These are phyloP conservation scores for Zasmidium angulare DNA, from an alignment of 2,329 filamentous ascomycete genomes.

Conservation along the genomic window DNA sequence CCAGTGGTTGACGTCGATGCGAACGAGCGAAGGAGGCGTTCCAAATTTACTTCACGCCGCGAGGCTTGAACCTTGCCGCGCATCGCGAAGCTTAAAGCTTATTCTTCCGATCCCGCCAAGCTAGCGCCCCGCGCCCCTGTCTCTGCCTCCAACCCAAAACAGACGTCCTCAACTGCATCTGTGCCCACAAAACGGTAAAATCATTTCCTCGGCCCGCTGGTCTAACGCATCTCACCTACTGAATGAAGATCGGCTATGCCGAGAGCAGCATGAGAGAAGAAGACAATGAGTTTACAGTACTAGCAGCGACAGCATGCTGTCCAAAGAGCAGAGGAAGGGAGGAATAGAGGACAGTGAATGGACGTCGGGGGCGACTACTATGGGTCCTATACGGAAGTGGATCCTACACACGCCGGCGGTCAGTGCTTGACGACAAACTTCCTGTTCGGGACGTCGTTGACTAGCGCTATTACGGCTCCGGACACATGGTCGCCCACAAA, in stretches of 20 bases:
- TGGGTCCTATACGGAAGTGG: neutral
- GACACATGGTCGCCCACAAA: neutral
- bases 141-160: neutral
- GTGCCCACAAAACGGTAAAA: neutral
- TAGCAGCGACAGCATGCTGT: neutral
- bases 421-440: neutral
- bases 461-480: conserved; percentile 1
- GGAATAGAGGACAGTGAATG: neutral
- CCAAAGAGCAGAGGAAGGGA: too few relatives aligned
- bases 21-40: neutral
- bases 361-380: too few relatives aligned
- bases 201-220: neutral
- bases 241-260: neutral
- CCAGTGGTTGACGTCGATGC: neutral
- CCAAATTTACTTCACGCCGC: neutral
- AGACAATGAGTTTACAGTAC: neutral
- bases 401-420: neutral
- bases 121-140: neutral
- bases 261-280: neutral
- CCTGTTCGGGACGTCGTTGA: neutral
- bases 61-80: neutral
- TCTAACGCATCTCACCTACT: neutral
- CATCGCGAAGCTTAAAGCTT: neutral
- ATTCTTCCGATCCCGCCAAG: neutral
- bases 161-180: neutral